Evolutionary conservation across 2,329 filamentous ascomycete genomes (phyloP).

Genomic region (Penicillium hordei): DNA sequence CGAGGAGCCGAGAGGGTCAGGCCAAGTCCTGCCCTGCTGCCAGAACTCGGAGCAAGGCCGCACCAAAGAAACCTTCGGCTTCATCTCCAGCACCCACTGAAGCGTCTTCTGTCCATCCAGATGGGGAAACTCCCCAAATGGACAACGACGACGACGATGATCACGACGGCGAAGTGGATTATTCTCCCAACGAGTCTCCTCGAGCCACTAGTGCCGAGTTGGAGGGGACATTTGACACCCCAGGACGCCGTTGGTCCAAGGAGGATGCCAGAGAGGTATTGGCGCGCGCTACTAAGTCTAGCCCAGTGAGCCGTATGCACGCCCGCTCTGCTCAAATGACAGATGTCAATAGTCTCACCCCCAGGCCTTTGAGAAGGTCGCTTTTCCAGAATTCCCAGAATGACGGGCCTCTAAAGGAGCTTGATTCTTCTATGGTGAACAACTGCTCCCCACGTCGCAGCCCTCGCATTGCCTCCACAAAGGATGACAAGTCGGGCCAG

Average conservation of each 20-base stretch:
- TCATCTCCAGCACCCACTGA: constrained; percentile 43
- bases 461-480: constrained; percentile 38
- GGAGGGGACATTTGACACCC: constrained; percentile 39
- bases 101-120: constrained; percentile 38
- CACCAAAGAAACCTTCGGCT: constrained; percentile 31
- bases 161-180: constrained; percentile 34
- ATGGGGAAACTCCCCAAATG: constrained; percentile 34
- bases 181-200: constrained; percentile 40
- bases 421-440: constrained; percentile 41
- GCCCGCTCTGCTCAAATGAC: constrained; percentile 37
- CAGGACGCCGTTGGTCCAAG: constrained; percentile 38
- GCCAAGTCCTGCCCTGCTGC: constrained; percentile 35
- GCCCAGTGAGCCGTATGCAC: constrained; percentile 55
- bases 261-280: constrained; percentile 48
- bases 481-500: constrained; percentile 41
- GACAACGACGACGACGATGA: constrained; percentile 39
- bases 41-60: constrained; percentile 34
- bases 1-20: constrained; percentile 38
- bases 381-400: constrained; percentile 44
- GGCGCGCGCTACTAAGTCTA: constrained; percentile 60
- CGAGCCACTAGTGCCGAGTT: constrained; percentile 52
- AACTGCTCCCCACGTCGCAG: constrained; percentile 49
- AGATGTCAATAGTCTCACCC: constrained; percentile 56
- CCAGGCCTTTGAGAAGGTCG: constrained; percentile 52
- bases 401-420: constrained; percentile 37